phyloP scores from a whole-genome alignment of 768 basidiomycete genomes.

The Rhodocollybia butyracea region DNA sequence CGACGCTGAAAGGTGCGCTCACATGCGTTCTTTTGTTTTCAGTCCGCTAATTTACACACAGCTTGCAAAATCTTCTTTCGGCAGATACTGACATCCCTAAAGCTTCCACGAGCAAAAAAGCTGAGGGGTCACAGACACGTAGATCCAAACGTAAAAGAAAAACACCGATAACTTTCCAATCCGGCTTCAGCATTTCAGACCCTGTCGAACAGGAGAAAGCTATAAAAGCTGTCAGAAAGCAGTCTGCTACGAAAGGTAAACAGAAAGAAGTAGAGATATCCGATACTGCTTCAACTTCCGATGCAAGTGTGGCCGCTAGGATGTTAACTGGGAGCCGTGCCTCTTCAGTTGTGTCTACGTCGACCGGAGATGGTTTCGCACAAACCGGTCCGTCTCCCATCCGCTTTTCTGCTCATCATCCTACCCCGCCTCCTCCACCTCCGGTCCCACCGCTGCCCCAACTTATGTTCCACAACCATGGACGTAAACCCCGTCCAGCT shows the following conservation, averaged over 20 bases:
- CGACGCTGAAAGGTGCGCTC: background rate
- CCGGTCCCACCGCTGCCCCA: constrained; percentile 17
- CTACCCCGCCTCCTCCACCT: constrained; percentile 17
- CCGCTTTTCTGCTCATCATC: constrained; percentile 12
- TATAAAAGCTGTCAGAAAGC: too few relatives aligned
- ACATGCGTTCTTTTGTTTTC: too few relatives aligned
- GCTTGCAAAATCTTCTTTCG: too few relatives aligned
- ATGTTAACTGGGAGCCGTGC: constrained; percentile 33
- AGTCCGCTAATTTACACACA: too few relatives aligned
- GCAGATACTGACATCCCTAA: too few relatives aligned
- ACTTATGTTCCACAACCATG: constrained; percentile 20
- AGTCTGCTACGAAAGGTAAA: too few relatives aligned
- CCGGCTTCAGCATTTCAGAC: background rate
- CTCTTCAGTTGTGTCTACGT: constrained; percentile 46
- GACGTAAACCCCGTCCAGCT: constrained; percentile 6
- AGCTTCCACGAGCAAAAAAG: background rate
- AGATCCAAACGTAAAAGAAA: constrained; percentile 21
- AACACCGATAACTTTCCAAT: constrained; percentile 1
- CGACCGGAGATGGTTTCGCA: constrained; percentile 23
- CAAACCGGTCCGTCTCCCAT: constrained; percentile 26
- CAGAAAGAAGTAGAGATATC: constrained; percentile 14
- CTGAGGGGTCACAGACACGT: background rate
- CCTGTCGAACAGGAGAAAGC: background rate
- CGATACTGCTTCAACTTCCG: constrained; percentile 26
- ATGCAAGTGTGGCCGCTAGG: constrained; percentile 34